Base-by-base conservation (phyloP, 2,329 filamentous ascomycete genomes). In the Colletotrichum tofieldiae region DNA sequence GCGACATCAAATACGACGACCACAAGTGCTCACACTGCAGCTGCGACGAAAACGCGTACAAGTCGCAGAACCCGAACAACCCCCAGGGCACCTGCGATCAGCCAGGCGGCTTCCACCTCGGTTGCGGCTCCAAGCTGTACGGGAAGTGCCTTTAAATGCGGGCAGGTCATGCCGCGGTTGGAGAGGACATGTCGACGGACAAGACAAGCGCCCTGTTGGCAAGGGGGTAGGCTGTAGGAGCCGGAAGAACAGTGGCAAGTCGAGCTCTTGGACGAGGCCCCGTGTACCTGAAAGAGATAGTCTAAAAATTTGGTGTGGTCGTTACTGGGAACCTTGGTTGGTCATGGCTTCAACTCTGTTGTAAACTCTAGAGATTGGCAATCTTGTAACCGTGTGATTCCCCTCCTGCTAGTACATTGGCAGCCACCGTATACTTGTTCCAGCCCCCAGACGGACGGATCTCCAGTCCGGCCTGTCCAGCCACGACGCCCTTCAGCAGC, bases 71-170 rank as follows among this genome's bases (percentile, higher is more conserved):
- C 11, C 1, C 45, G 11, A n/a, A 20, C 12, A 62, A 62, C 32
- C 32, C n/a, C 11, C 59, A 62, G n/a, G 59, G 59, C n/a, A 39
- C 8, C n/a, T 62, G 45, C 59, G 59, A 62, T 49, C 45, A 41
- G n/a, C 45, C n/a, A 11, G 59, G 8, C 3, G 45, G 59, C 45
- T 62, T 62, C 20, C 45, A 14, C 29, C 32, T 6, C 4, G 45
- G 32, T 12, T 62, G 59, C 14, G 43, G 59, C 45, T 1, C 0
- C 7, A 26, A 11, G 3, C 51, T 23, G 1, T 5, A 8, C 1
- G 59, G 59, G 20, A 41, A 39, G 8, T 62, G 59, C 16, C 20
- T 5, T n/a, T 49, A 62, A 14, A 39, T 5, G 5, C 16, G 18
- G 29, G 6, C 16, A 35, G 26, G 51, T 32, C 7, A 14, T 54